These are phyloP conservation scores for Pythium aphanidermatum DNA, from an alignment of 352 stramenopile species.

Conservation along the genomic window DNA sequence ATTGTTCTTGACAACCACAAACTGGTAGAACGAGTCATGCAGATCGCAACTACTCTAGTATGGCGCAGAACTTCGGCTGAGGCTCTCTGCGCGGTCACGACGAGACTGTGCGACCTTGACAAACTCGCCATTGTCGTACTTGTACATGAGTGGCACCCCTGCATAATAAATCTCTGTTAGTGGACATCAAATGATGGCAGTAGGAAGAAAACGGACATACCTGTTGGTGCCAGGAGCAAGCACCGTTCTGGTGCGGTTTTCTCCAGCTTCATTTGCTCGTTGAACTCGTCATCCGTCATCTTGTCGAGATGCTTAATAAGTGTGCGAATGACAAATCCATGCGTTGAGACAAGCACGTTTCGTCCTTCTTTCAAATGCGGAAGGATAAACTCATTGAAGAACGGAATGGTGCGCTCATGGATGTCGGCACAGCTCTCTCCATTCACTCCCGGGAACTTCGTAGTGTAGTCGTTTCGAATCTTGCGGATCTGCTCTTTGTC, in stretches of 20 bases:
- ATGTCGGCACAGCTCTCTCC: slow-evolving; percentile 81
- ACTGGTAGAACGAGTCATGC: neutral
- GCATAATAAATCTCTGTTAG: neutral
- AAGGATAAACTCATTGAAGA: slow-evolving; percentile 72
- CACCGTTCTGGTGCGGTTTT: slow-evolving; percentile 72
- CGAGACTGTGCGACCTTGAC: slow-evolving; percentile 62
- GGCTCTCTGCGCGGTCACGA: slow-evolving; percentile 65
- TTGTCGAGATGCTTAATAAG: slow-evolving; percentile 80
- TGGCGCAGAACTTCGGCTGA: slow-evolving; percentile 60
- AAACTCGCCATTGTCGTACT: slow-evolving; percentile 68
- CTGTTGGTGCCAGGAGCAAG: slow-evolving; percentile 64
- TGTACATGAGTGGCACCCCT: slow-evolving; percentile 83
- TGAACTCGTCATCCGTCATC: slow-evolving; percentile 72
- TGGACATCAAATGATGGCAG: neutral
- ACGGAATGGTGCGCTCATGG: slow-evolving; percentile 66
- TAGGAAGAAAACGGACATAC: slow-evolving; percentile 19
- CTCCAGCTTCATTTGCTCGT: slow-evolving; percentile 79
- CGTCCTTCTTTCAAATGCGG: slow-evolving; percentile 63
- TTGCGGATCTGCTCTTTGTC: slow-evolving; percentile 67
- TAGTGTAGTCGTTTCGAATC: slow-evolving; percentile 77
- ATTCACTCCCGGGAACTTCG: slow-evolving; percentile 72
- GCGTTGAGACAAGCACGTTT: slow-evolving; percentile 75
- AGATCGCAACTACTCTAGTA: slow-evolving; percentile 34
- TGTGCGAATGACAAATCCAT: slow-evolving; percentile 82
- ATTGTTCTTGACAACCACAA: slow-evolving; percentile 5